A percentile compares a stretch with the other conserved stretches of the same genome.
These are phyloP conservation scores for Myxozyma nipponensis DNA, from an alignment of 805 yeast genomes.

Conservation along the genomic window DNA sequence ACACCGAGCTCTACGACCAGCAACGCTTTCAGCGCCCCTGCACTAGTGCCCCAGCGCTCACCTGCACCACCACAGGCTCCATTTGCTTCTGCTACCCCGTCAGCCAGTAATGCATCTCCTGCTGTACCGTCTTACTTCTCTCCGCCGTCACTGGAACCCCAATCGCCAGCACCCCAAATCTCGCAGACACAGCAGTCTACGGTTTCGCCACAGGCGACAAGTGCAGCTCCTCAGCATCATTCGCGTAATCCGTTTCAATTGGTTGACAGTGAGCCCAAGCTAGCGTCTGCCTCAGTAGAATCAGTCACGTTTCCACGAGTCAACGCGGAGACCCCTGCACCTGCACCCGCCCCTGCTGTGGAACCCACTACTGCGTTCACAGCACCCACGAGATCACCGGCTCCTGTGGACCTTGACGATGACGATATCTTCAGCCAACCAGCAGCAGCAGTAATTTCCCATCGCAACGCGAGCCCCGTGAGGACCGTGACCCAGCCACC, in stretches of 20 bases:
- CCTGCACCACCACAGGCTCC: constrained; percentile 14
- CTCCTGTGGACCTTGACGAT: neutral
- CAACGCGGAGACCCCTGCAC: constrained; percentile 2
- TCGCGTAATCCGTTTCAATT: constrained; percentile 21
- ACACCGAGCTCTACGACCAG: constrained; percentile 23
- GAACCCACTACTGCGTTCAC: neutral
- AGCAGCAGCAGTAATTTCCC: neutral
- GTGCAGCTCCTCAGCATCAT: neutral
- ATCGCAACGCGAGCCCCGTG: neutral
- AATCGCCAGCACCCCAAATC: neutral
- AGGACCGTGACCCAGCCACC: neutral
- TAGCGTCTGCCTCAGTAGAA: neutral
- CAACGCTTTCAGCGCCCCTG: constrained; percentile 21
- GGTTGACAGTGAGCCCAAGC: neutral
- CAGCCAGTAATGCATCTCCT: constrained; percentile 9
- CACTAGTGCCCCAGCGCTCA: neutral
- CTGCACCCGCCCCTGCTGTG: neutral
- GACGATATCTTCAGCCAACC: neutral
- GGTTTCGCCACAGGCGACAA: neutral
- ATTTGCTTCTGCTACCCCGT: constrained; percentile 6
- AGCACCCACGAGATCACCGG: too few species aligned
- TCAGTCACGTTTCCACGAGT: constrained; percentile 3
- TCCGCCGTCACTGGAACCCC: constrained; percentile 10
- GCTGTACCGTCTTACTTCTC: constrained; percentile 26
- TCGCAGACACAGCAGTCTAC: constrained; percentile 1